Conservation (phyloP, 345 rosid genomes). For the Lumnitzera racemosa region DNA sequence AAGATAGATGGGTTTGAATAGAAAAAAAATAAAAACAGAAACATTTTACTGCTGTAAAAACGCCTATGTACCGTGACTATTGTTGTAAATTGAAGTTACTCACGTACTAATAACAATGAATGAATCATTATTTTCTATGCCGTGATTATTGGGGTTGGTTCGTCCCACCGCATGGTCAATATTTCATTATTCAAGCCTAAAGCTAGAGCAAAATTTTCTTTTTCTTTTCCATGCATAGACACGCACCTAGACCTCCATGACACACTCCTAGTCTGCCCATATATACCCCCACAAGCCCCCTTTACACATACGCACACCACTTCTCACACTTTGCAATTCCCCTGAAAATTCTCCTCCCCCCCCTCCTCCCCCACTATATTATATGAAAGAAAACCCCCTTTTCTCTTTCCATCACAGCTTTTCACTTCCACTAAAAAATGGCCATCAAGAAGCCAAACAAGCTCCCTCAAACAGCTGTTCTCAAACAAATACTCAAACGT, state of each 20-base stretch:
- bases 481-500: constrained; percentile 36
- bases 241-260: not conserved
- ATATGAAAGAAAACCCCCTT: not conserved
- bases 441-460: constrained; percentile 23
- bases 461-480: constrained; percentile 27
- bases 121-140: too few relatives aligned
- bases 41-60: too few relatives aligned
- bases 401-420: not conserved
- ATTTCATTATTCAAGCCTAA: too few relatives aligned
- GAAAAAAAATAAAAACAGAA: too few relatives aligned
- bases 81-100: too few relatives aligned
- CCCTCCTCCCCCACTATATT: not conserved
- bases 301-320: not conserved
- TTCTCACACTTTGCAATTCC: not conserved
- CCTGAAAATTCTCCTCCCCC: not conserved
- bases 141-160: too few relatives aligned
- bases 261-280: constrained; percentile 6
- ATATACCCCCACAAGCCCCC: constrained; percentile 3
- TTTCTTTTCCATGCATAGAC: too few relatives aligned
- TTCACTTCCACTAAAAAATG: not conserved
- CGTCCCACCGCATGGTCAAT: too few relatives aligned
- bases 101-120: too few relatives aligned
- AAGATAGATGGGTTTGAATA: too few relatives aligned
- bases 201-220: too few relatives aligned
- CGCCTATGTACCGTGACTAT: too few relatives aligned